Base-by-base conservation (phyloP, 768 basidiomycete species). In the Suillus placidus region DNA sequence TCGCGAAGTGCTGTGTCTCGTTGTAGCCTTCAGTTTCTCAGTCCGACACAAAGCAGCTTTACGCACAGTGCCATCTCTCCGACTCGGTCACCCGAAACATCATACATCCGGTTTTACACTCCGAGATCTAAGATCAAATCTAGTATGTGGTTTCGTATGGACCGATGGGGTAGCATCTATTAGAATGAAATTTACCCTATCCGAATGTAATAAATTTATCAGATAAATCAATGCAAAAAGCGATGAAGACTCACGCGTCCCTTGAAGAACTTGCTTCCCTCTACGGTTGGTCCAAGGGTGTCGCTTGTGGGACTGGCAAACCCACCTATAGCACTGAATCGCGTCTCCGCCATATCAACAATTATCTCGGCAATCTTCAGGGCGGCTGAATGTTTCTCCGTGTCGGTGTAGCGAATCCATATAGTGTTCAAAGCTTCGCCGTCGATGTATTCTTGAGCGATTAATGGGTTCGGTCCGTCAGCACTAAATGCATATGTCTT, bases 121-220 rank as follows among this genome's bases (percentile, higher is more conserved):
- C 72, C 71, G 49, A 78, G 71, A 43, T 42, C 69, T 20, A 76
- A 78, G 66, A n/a, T 52, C 47, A 83, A 81, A 69, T 83, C 87
- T 4, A 16, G 40, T 12, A 4, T 16, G 30, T 52, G 30, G 30
- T 52, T 52, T 52, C 18, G 51, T 52, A 32, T 30, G 51, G 51
- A 32, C 30, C 51, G 30, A 52, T 32, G 30, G 30, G 51, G 16
- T 52, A 32, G 18, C 51, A 52, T 52, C 16, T 52, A 32, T 52
- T 18, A 4, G 51, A 32, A 18, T 52, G 30, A 52, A 52, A 52
- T 52, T 52, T 52, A 8, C 30, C 23, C 26, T 52, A 5, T 52
- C 51, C 51, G 3, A 16, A 51, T 30, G 26, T 16, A 30, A 32
- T 52, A 32, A 9, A 32, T 52, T 2, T 13, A 49, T 49, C 47